These are phyloP conservation scores for Phialemoniopsis sp. DNA, from an alignment of 2,329 filamentous ascomycete genomes.

Conservation along the genomic window DNA sequence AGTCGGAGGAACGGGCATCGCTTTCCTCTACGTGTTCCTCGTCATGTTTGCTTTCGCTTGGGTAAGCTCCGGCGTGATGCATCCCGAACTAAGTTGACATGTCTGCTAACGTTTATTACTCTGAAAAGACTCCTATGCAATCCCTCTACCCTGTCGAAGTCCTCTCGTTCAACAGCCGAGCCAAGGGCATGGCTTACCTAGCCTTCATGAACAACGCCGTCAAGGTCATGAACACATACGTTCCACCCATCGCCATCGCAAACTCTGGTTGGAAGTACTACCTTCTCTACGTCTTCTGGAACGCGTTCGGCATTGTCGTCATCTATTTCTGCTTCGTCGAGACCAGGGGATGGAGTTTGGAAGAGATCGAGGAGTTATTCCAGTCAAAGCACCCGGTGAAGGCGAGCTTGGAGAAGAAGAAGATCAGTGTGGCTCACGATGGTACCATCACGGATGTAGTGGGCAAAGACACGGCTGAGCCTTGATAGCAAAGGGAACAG, in stretches of 20 bases:
- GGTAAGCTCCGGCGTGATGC: conserved; percentile 3
- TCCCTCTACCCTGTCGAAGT: conserved; percentile 10
- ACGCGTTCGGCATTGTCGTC: conserved; percentile 4
- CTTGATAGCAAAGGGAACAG: too few relatives aligned
- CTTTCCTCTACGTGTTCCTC: conserved; percentile 10
- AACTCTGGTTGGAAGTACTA: conserved; percentile 6
- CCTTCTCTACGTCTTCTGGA: conserved; percentile 7
- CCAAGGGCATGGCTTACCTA: conserved; percentile 8
- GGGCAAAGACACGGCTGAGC: too few relatives aligned
- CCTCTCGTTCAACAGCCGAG: conserved; percentile 8
- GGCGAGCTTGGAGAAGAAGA: conserved; percentile 1
- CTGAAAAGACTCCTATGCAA: conserved; percentile 6
- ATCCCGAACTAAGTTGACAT: too few relatives aligned
- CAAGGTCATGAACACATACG: conserved; percentile 6
- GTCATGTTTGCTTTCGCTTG: conserved; percentile 8
- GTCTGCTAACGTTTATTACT: neutral
- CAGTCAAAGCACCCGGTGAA: conserved; percentile 3
- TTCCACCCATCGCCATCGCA: conserved; percentile 6
- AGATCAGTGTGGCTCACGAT: conserved; percentile 2
- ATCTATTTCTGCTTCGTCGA: conserved; percentile 8
- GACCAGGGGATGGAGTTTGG: conserved; percentile 6
- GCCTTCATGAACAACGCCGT: conserved; percentile 7
- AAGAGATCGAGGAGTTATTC: conserved; percentile 5
- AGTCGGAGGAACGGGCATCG: conserved; percentile 7
- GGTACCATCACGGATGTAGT: too few relatives aligned